Evolutionary conservation across 176 grass and related monocot genomes (phyloP).

Genomic region (barley (Hordeum vulgare)): MorexV3_pseudomolecules_assembly NC_058519.1:511488545-511489044

Average conservation of each 20-base stretch:
- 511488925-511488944: slow-evolving; percentile 35
- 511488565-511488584: slow-evolving; percentile 52
- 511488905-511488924: not conserved
- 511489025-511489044: slow-evolving; percentile 51
- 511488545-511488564: slow-evolving; percentile 7
- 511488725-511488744: slow-evolving; percentile 26
- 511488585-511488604: slow-evolving; percentile 35
- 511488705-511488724: slow-evolving; percentile 5
- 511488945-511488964: slow-evolving; percentile 43
- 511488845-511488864: slow-evolving; percentile 23
- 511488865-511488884: slow-evolving; percentile 42
- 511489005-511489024: slow-evolving; percentile 44
- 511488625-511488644: slow-evolving; percentile 66
- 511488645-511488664: slow-evolving; percentile 56
- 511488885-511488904: slow-evolving; percentile 47
- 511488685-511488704: slow-evolving; percentile 50
- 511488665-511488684: slow-evolving; percentile 57
- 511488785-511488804: slow-evolving; percentile 45
- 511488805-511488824: slow-evolving; percentile 59
- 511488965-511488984: slow-evolving; percentile 54
- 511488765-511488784: slow-evolving; percentile 39
- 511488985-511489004: slow-evolving; percentile 56
- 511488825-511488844: slow-evolving; percentile 53
- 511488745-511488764: slow-evolving; percentile 36
- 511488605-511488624: slow-evolving; percentile 23